A percentile compares a stretch with the other conserved stretches of the same genome.
These are phyloP conservation scores for Linum tenue DNA, from an alignment of 345 rosid genomes.

Conservation along the genomic window DNA sequence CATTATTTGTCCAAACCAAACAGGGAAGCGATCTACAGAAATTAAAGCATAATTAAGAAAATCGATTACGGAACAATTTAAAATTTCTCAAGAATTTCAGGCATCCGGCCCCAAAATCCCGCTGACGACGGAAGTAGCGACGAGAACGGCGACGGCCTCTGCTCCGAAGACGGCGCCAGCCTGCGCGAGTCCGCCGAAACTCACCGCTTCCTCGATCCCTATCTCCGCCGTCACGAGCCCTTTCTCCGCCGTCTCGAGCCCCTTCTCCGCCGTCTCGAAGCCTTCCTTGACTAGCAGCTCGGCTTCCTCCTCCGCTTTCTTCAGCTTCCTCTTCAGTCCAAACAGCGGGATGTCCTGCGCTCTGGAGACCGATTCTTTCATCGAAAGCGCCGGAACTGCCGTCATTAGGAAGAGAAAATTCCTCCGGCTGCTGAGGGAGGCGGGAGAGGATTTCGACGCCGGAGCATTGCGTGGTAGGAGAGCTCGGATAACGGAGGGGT, in stretches of 20 bases:
- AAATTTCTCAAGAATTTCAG: conserved; percentile 21
- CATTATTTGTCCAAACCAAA: not conserved
- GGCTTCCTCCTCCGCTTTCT: conserved; percentile 62
- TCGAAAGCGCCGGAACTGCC: conserved; percentile 34
- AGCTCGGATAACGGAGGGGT: conserved; percentile 4
- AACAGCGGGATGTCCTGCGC: conserved; percentile 65
- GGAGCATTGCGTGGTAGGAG: conserved; percentile 18
- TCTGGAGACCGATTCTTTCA: conserved; percentile 25
- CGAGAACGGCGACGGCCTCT: conserved; percentile 56
- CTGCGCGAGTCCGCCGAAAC: conserved; percentile 65
- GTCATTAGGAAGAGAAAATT: conserved; percentile 45
- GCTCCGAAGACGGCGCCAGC: conserved; percentile 73
- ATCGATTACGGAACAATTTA: not conserved
- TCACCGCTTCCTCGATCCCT: conserved; percentile 35
- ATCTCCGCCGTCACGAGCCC: conserved; percentile 35
- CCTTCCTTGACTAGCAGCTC: conserved; percentile 71
- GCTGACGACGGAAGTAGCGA: conserved; percentile 63
- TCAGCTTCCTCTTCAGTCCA: conserved; percentile 67
- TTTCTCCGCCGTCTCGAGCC: conserved; percentile 31
- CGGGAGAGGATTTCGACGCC: conserved; percentile 23
- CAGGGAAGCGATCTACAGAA: not conserved
- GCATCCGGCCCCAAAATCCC: conserved; percentile 73
- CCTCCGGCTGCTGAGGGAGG: conserved; percentile 32
- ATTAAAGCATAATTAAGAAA: too few relatives aligned
- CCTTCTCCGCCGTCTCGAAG: conserved; percentile 44